A percentile compares a stretch with the other conserved stretches of the same genome.
phyloP scores from a whole-genome alignment of 768 basidiomycete genomes.

The Kwoniella sp. region DNA sequence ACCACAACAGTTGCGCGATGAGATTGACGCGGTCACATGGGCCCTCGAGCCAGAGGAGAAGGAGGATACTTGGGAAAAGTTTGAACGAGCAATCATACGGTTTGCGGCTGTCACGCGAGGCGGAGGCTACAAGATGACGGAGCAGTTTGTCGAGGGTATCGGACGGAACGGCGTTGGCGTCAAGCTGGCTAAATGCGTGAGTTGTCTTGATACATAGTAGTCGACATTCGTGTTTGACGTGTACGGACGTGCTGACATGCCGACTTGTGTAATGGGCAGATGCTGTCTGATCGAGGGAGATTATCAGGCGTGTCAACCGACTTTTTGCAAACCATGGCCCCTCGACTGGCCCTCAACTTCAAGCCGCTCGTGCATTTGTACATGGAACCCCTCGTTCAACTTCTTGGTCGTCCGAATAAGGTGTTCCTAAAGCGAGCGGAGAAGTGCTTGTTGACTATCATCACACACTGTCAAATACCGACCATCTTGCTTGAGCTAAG shows the following conservation, averaged over 20 bases:
- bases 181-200: slow-evolving; percentile 51
- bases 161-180: slow-evolving; percentile 51
- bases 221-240: background rate
- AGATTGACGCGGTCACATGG: slow-evolving; percentile 49
- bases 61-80: slow-evolving; percentile 59
- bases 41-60: slow-evolving; percentile 54
- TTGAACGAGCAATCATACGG: slow-evolving; percentile 57
- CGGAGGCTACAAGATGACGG: slow-evolving; percentile 53
- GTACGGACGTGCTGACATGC: background rate
- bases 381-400: slow-evolving; percentile 55
- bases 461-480: slow-evolving; percentile 55
- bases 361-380: slow-evolving; percentile 56
- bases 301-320: slow-evolving; percentile 54
- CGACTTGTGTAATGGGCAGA: too few relatives aligned
- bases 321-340: slow-evolving; percentile 56
- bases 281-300: slow-evolving; percentile 54
- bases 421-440: slow-evolving; percentile 57
- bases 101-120: slow-evolving; percentile 58
- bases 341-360: slow-evolving; percentile 54
- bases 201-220: slow-evolving; percentile 14
- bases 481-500: slow-evolving; percentile 48
- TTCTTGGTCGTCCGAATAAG: slow-evolving; percentile 59
- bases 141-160: slow-evolving; percentile 48
- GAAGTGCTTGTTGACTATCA: slow-evolving; percentile 54
- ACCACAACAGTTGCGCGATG: slow-evolving; percentile 47